Evolutionary conservation across 2,329 filamentous ascomycete species (phyloP), one percentile per base, ranked within the genome.

Genomic region (Diaporthe eres): DNA sequence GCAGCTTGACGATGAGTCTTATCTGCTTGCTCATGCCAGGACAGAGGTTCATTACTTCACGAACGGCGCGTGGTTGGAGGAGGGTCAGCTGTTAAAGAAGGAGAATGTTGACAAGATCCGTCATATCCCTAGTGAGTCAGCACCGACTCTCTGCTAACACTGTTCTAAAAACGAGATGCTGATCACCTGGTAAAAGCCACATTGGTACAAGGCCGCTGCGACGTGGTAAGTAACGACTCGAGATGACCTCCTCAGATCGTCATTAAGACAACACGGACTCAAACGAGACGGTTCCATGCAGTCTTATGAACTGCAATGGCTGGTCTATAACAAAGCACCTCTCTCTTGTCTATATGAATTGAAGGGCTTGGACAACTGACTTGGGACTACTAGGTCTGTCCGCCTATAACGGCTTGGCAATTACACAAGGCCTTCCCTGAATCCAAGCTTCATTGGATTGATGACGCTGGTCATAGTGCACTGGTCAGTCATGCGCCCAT

Each of bases 1-100:
- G 28, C 53, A 63, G 57, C 53, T 72, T 8, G 70, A 72, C 9
- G 70, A 72, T 39, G 70, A 72, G 39, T 58, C 53, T 31, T 72
- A 63, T 8, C 10, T 58, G 28, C 70, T 72, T 25, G 53, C 70
- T 13, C 70, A 72, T 31, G 70, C 70, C 9, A 60, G 70, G 10
- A 58, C 8, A 51, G 70, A 72, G 17, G 39, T 22, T 3, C 70
- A 72, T 17, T 72, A 72, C 34, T 72, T 72, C 39, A 28, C 31
- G 4, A 58, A 72, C n/a, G 8, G 19, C 25, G 70, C 25, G 13
- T 72, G 53, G 9, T 22, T 72, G 28, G 70, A 63, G 22, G 53
- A 70, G 12, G 65, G 65, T 42, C 65, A 70, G 22, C 65, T 68
- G 10, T 19, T 70, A 6, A 28, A 55, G 49, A 55, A 55, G 34